Conservation (phyloP, 2,329 filamentous ascomycete genomes). For the Macroventuria anomochaeta region DNA sequence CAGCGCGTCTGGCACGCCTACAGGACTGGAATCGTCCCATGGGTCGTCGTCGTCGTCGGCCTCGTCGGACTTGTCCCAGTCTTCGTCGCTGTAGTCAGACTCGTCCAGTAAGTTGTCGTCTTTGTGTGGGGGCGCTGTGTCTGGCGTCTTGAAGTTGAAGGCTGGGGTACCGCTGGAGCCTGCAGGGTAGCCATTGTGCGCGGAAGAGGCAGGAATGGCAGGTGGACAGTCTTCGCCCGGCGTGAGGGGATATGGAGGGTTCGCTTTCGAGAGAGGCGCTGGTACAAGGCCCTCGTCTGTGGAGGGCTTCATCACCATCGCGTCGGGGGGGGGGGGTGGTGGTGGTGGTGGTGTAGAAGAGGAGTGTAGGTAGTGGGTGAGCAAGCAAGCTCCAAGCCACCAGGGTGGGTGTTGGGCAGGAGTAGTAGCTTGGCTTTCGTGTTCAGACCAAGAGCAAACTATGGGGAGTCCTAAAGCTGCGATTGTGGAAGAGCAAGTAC, state of each 20-base stretch:
- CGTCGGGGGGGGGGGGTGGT: no score
- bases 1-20: constrained; percentile 44
- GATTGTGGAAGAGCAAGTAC: not conserved
- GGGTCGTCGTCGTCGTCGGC: constrained; percentile 41
- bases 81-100: constrained; percentile 44
- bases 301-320: constrained; percentile 56
- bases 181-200: constrained; percentile 38
- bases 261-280: constrained; percentile 48
- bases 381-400: constrained; percentile 15
- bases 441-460: constrained; percentile 2
- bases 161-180: constrained; percentile 48
- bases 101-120: constrained; percentile 33
- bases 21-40: constrained; percentile 40
- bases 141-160: constrained; percentile 47
- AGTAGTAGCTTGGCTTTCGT: constrained; percentile 11
- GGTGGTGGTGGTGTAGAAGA: constrained; percentile 6
- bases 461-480: not conserved
- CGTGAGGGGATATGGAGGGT: constrained; percentile 55
- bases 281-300: constrained; percentile 48
- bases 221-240: constrained; percentile 45
- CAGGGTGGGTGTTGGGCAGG: not conserved
- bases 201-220: constrained; percentile 28
- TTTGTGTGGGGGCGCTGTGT: constrained; percentile 30
- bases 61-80: constrained; percentile 49
- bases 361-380: constrained; percentile 4